Base-by-base conservation (phyloP, 2,329 filamentous ascomycete genomes). In the Aureobasidium lini region DNA sequence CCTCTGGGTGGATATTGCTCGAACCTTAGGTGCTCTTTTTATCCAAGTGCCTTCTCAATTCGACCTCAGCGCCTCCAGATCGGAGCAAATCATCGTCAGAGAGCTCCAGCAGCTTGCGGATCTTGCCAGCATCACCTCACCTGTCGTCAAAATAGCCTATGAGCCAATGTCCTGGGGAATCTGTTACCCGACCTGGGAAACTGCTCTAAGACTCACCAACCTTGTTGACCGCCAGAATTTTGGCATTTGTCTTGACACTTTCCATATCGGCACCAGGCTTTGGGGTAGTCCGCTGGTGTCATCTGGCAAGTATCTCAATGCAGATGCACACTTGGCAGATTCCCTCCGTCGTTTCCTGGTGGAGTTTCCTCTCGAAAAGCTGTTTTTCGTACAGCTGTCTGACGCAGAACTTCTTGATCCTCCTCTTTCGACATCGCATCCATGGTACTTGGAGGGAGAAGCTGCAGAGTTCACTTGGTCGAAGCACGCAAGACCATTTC, bases 181-280 rank as follows among this genome's bases (percentile, higher is more conserved):
- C 29, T 49, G 15, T 37, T 48, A n/a, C 16, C 6, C 18, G 13
- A 37, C 18, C 9, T 18, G 16, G 34, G 16, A 49, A 48, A 39
- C 23, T 18, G 34, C 15, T 34, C 13, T 32, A 10, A 13, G 34
- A 18, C 34, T 48, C 11, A 18, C n/a, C 31, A 18, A 29, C 34
- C n/a, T 32, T 2, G 87, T 91, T 31, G 77, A 89, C 69, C 73
- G 86, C 7, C 72, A 79, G 8, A 92, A 92, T 71, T 90, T 92
- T 67, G 88, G 88, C 7, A 75, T 90, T 42, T 90, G 87, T 68
- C 77, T 92, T 28, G 88, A 92, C 71, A 89, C 85, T 0, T 92
- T 90, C 75, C 89, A 92, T 71, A 87, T 92, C 61, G 82, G 87
- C 0, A 88, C 83, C 0, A 75, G 84, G 6, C 81, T 89, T 61